Evolutionary conservation across 352 stramenopile genomes (phyloP).

Genomic region (Globisporangium emineosum): DNA sequence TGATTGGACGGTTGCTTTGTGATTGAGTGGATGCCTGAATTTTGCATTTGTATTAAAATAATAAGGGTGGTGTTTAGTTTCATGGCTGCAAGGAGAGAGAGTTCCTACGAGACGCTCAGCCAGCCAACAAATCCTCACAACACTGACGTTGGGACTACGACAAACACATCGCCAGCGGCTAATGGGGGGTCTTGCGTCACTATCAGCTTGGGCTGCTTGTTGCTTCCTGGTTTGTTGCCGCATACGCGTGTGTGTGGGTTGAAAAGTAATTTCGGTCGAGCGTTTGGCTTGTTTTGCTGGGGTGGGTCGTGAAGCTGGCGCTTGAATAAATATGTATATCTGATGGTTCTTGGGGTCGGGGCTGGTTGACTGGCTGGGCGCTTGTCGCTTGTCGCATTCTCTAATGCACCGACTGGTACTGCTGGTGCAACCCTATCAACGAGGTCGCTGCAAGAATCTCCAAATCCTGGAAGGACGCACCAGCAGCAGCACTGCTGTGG

Average conservation of each 20-base stretch:
- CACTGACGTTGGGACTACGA: no score
- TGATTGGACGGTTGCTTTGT: no score
- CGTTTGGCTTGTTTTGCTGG: not conserved
- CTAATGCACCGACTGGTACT: constrained; percentile 77
- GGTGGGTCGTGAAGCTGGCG: not conserved
- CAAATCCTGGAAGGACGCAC: constrained; percentile 54
- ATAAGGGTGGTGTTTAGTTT: no score
- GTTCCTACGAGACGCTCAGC: no score
- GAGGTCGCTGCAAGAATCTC: constrained; percentile 77
- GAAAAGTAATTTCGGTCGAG: not conserved
- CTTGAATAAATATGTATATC: constrained; percentile 18
- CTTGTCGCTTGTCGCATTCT: not conserved
- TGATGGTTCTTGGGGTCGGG: not conserved
- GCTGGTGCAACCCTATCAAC: constrained; percentile 67
- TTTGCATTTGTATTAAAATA: no score
- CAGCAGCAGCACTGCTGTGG: not conserved
- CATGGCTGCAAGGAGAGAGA: no score
- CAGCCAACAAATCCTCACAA: no score
- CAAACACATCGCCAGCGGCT: no score
- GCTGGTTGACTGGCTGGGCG: constrained; percentile 2
- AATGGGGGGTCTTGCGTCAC: no score
- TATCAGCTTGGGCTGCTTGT: not conserved
- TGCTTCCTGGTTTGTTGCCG: not conserved
- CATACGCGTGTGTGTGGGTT: no score
- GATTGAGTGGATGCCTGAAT: no score